Evolutionary conservation across 108 stramenopile species (phyloP).

Genomic region (Asterionellopsis glacialis): DNA sequence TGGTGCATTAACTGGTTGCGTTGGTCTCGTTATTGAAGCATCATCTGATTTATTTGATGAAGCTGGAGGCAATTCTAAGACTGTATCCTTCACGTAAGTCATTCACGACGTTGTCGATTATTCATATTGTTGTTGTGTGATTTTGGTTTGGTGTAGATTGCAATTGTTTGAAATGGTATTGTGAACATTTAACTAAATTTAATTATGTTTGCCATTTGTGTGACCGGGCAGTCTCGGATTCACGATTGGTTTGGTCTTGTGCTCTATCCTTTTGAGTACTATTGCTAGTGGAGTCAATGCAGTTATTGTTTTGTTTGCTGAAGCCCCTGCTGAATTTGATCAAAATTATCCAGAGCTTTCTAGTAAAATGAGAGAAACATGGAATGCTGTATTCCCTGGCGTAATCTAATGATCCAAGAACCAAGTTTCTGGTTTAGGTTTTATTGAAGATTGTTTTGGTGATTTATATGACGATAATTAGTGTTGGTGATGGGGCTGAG

Average conservation of each 20-base stretch:
- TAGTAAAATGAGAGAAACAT: conserved; percentile 62
- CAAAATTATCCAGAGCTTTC: conserved; percentile 78
- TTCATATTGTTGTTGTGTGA: no score
- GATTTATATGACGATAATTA: no score
- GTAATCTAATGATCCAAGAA: no score
- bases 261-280: conserved; percentile 60
- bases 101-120: no score
- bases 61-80: conserved; percentile 20
- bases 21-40: conserved; percentile 34
- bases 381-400: no score
- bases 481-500: no score
- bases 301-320: conserved; percentile 89
- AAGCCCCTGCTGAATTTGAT: conserved; percentile 80
- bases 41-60: conserved; percentile 38
- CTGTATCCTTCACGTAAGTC: conserved; percentile 41
- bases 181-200: background rate
- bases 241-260: conserved; percentile 62
- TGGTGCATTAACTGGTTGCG: conserved; percentile 59
- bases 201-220: background rate
- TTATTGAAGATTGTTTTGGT: no score
- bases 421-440: no score
- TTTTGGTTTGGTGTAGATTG: no score
- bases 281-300: conserved; percentile 83
- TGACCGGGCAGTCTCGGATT: conserved; percentile 46
- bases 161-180: no score